Evolutionary conservation across 129 eudicot species (phyloP).

Genomic region (Centella asiatica): DNA sequence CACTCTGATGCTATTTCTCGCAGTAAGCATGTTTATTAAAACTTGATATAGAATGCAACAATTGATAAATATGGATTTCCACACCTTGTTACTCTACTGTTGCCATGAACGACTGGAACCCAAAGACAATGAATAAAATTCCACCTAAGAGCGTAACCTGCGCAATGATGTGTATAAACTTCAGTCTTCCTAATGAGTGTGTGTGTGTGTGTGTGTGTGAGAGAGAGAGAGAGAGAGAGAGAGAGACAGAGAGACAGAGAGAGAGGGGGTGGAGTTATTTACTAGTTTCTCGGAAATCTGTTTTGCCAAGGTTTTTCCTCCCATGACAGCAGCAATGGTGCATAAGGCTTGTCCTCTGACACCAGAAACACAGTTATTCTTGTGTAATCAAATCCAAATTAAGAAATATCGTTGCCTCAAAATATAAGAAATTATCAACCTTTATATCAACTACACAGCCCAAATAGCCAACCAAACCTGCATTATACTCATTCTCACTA

Average conservation of each 20-base stretch:
- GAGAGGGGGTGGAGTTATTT: conserved; percentile 12
- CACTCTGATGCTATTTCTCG: too few species aligned
- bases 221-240: neutral
- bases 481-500: too few species aligned
- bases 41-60: neutral
- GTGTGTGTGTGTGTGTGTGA: too few species aligned
- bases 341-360: conserved; percentile 93
- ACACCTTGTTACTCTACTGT: conserved; percentile 41
- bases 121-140: conserved; percentile 75
- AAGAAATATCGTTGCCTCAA: too few species aligned
- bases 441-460: too few species aligned
- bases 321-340: conserved; percentile 89
- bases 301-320: conserved; percentile 91
- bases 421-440: neutral
- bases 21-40: too few species aligned
- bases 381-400: too few species aligned
- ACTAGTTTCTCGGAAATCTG: conserved; percentile 82
- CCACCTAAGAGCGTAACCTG: conserved; percentile 88
- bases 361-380: conserved; percentile 13
- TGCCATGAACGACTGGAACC: conserved; percentile 75
- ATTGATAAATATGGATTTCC: conserved; percentile 10
- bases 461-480: too few species aligned
- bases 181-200: conserved; percentile 1
- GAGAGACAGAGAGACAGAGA: neutral
- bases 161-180: conserved; percentile 13